These are phyloP conservation scores for Pseudoneurospora amorphoporcata DNA, from an alignment of 495 filamentous ascomycete species.

Conservation along the genomic window DNA sequence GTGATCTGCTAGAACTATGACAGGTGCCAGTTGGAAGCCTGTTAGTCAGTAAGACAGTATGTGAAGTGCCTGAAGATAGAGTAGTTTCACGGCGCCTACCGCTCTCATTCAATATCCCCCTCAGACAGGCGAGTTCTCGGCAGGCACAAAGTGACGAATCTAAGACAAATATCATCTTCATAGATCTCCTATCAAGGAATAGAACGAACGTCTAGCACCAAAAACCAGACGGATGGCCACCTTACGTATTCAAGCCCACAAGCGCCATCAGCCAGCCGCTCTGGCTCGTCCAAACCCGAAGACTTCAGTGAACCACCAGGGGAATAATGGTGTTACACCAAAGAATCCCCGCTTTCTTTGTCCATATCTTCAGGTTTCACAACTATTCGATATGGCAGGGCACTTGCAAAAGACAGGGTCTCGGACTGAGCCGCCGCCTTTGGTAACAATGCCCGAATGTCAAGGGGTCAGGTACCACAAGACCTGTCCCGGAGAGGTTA, in stretches of 20 bases:
- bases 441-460: not conserved
- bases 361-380: not conserved
- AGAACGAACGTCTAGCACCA: not conserved
- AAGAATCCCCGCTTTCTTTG: not conserved
- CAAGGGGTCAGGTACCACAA: not conserved
- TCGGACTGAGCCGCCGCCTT: not conserved
- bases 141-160: not conserved
- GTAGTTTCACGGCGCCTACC: not conserved
- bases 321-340: not conserved
- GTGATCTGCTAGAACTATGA: not conserved
- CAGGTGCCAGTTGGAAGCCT: not conserved
- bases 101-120: not conserved
- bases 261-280: not conserved
- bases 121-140: not conserved
- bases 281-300: not conserved
- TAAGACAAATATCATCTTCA: not conserved
- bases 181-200: not conserved
- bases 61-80: not conserved
- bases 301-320: not conserved
- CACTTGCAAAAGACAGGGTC: not conserved
- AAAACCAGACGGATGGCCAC: not conserved
- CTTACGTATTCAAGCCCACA: not conserved
- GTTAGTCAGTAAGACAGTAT: not conserved
- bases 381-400: not conserved
- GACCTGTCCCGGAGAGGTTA: not conserved